phyloP scores from a whole-genome alignment of 257 asterid species.

The Nicotiana attenuata region DNA sequence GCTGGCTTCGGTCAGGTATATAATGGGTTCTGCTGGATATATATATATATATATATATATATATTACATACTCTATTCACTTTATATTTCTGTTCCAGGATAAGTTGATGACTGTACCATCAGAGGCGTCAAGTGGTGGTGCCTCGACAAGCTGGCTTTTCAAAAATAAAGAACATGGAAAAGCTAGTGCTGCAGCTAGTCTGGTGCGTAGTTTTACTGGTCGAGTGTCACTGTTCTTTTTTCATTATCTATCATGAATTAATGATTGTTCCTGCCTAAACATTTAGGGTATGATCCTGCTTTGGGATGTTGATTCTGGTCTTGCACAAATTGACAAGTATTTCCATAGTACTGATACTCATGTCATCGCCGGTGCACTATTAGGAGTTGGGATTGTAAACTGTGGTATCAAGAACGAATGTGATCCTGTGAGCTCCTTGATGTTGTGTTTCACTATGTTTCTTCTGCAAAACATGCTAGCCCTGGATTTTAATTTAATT shows the following conservation, averaged over 20 bases:
- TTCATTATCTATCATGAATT: not conserved
- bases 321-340: constrained; percentile 94
- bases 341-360: constrained; percentile 72
- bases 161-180: constrained; percentile 91
- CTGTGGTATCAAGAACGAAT: constrained; percentile 69
- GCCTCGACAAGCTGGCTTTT: constrained; percentile 89
- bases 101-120: constrained; percentile 77
- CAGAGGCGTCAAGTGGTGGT: constrained; percentile 71
- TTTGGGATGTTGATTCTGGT: constrained; percentile 96
- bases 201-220: constrained; percentile 42
- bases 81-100: constrained; percentile 39
- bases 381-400: constrained; percentile 92
- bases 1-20: constrained; percentile 96
- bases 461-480: not conserved
- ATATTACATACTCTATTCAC: not conserved
- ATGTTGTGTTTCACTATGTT: not conserved
- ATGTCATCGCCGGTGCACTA: constrained; percentile 77
- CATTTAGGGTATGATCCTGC: constrained; percentile 84
- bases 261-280: constrained; percentile 13
- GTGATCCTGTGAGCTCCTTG: constrained; percentile 76
- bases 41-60: not conserved
- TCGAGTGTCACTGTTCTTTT: not conserved
- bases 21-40: not conserved
- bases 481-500: not conserved
- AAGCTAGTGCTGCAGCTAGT: constrained; percentile 97